Percentiles rank a stretch among this genome's conserved stretches.
phyloP scores from a whole-genome alignment of 1,284 basidiomycete genomes.

The Sphagnurus paluster region DNA sequence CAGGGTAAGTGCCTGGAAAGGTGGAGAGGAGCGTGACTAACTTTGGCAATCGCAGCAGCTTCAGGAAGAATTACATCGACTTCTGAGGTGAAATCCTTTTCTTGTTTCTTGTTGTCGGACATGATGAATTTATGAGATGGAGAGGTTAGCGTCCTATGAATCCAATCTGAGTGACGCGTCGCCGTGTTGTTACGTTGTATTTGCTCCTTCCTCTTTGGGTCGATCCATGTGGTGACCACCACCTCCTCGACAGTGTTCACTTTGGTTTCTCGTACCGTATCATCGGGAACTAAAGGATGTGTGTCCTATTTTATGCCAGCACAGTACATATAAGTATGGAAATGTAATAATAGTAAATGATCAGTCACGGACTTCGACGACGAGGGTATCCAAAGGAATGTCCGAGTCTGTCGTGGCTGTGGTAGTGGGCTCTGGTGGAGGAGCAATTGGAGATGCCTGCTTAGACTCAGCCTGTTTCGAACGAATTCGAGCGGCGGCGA shows the following conservation, averaged over 20 bases:
- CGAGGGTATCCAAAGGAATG: slow-evolving; percentile 35
- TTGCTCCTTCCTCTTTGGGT: slow-evolving; percentile 27
- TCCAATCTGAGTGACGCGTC: slow-evolving; percentile 66
- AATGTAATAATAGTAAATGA: slow-evolving; percentile 30
- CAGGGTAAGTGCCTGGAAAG: slow-evolving; percentile 7
- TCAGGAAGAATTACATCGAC: slow-evolving; percentile 65
- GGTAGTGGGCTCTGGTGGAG: slow-evolving; percentile 6
- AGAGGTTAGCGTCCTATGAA: slow-evolving; percentile 27
- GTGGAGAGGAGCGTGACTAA: slow-evolving; percentile 27
- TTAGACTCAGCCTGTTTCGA: slow-evolving; percentile 32
- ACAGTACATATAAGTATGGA: slow-evolving; percentile 39
- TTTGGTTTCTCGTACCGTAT: background rate
- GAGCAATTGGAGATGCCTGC: slow-evolving; percentile 12
- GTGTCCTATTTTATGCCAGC: slow-evolving; percentile 34
- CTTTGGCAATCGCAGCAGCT: slow-evolving; percentile 55
- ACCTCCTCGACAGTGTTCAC: slow-evolving; percentile 14
- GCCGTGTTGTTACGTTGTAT: slow-evolving; percentile 42
- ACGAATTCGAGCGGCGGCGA: slow-evolving; percentile 30
- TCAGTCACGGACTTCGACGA: slow-evolving; percentile 45
- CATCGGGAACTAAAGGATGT: slow-evolving; percentile 17
- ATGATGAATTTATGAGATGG: slow-evolving; percentile 48
- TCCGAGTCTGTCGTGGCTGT: slow-evolving; percentile 6
- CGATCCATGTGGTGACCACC: slow-evolving; percentile 18
- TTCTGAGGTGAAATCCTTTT: slow-evolving; percentile 73
- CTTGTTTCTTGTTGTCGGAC: slow-evolving; percentile 79